Conservation (phyloP, 2,329 filamentous ascomycete genomes). For the Metarhizium anisopliae region DNA sequence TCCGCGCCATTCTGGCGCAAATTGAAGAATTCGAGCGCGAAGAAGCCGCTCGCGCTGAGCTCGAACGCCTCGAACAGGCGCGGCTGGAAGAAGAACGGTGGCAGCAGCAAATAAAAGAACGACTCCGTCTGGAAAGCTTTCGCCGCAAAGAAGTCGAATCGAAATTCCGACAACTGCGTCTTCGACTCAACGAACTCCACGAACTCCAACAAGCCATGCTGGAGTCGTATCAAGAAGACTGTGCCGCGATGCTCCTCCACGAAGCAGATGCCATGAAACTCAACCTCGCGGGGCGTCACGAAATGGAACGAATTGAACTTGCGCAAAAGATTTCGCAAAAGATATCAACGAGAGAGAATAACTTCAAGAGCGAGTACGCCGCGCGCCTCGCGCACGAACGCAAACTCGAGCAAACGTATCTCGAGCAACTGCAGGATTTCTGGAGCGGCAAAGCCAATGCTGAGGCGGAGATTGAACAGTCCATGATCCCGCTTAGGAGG, state of each 20-base stretch:
- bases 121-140: conserved; percentile 29
- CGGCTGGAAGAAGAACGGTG: too few relatives aligned
- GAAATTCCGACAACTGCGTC: conserved; percentile 29
- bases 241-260: conserved; percentile 17
- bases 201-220: conserved; percentile 31
- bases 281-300: conserved; percentile 24
- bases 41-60: conserved; percentile 32
- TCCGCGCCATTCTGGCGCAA: conserved; percentile 30
- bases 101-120: conserved; percentile 28
- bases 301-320: conserved; percentile 21
- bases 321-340: conserved; percentile 15
- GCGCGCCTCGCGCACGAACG: conserved; percentile 31
- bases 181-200: conserved; percentile 29
- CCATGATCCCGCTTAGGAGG: conserved; percentile 25
- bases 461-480: conserved; percentile 19
- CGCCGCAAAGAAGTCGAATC: conserved; percentile 28
- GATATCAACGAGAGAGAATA: conserved; percentile 21
- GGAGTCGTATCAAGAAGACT: conserved; percentile 27
- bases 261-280: conserved; percentile 16
- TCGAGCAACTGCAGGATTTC: conserved; percentile 26
- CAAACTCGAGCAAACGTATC: conserved; percentile 35
- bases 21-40: conserved; percentile 41
- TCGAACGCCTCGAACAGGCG: conserved; percentile 27
- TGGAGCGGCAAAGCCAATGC: conserved; percentile 27
- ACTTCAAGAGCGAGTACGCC: conserved; percentile 31